phyloP scores from a whole-genome alignment of 164 flowering plant species.

The Warburgia ugandensis region DNA sequence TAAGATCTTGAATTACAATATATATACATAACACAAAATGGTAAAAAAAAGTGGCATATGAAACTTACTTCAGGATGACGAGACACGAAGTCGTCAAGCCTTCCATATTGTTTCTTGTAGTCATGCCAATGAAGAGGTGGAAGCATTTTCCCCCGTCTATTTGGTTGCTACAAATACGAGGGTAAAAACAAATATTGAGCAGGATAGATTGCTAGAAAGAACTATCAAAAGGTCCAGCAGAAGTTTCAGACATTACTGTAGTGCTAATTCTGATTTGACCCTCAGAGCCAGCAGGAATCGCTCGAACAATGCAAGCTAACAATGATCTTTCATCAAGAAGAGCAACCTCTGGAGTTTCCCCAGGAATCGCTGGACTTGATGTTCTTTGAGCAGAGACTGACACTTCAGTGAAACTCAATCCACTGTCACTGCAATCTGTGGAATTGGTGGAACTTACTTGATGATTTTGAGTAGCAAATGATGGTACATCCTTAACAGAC shows the following conservation, averaged over 20 bases:
- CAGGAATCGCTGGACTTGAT: constrained; percentile 18
- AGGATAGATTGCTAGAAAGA: neutral
- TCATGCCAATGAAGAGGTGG: constrained; percentile 98
- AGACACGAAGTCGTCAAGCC: constrained; percentile 84
- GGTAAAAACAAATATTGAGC: constrained; percentile 2
- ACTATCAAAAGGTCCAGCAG: too few relatives aligned
- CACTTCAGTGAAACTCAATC: constrained; percentile 28
- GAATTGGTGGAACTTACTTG: constrained; percentile 24
- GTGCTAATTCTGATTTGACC: constrained; percentile 77
- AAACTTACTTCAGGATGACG: constrained; percentile 68
- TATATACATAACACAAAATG: neutral
- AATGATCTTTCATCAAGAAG: constrained; percentile 77
- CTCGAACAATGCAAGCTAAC: constrained; percentile 84
- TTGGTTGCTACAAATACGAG: constrained; percentile 44
- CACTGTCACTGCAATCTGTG: constrained; percentile 17
- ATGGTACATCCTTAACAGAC: constrained; percentile 25
- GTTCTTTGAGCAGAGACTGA: constrained; percentile 28
- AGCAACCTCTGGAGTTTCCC: constrained; percentile 31
- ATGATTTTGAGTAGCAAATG: constrained; percentile 19
- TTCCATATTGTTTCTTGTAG: constrained; percentile 81
- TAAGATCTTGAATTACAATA: neutral
- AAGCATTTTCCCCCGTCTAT: constrained; percentile 91
- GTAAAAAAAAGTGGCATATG: neutral
- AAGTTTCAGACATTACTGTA: constrained; percentile 40
- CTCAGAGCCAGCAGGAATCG: constrained; percentile 73